Base-by-base conservation (phyloP, 331 rosid genomes). In the Malus hybrid region DNA sequence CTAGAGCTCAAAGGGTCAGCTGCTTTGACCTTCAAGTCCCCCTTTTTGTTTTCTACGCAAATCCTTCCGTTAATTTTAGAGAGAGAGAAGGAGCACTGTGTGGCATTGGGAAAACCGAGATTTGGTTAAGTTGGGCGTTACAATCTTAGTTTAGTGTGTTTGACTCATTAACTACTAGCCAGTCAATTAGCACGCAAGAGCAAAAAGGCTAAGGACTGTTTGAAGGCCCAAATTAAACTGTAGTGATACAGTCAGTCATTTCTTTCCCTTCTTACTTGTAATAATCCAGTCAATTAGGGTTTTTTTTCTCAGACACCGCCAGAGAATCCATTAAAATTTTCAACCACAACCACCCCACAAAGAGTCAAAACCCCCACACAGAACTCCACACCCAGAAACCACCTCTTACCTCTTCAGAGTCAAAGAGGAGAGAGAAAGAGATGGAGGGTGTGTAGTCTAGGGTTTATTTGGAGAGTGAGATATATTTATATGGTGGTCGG, bases 81-180 rank as follows among this genome's bases (percentile, higher is more conserved):
- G 70, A 32, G 46, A n/a, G 5, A 29, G 61, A 69, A 39, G 39
- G 44, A 39, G 44, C 2, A 8, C 9, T 16, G 56, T 15, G 54
- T 29, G 57, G 57, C 9, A n/a, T 20, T 64, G 33, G 56, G 66
- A 61, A 61, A 28, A 61, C 66, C 34, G 10, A 61, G 66, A 61
- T 61, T 13, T 27, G 29, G 66, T 28, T 24, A 34, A 15, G 66
- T 62, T 44, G 57, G 22, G 79, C 73, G 81, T 70, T 67, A 71
- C 65, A 71, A 76, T 75, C 75, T 36, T 71, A 44, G 60, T 27
- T 39, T 48, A 42, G 39, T 28, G 71, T 18, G 65, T 68, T 80
- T 75, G 72, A 63, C 6, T 61, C 32, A 61, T 57, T 18, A 57
- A 57, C 15, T 9, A 18, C 22, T 20, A 19, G 28, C 63, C 14